Base-by-base conservation (phyloP, 768 basidiomycete genomes). In the Inosperma sp. region DNA sequence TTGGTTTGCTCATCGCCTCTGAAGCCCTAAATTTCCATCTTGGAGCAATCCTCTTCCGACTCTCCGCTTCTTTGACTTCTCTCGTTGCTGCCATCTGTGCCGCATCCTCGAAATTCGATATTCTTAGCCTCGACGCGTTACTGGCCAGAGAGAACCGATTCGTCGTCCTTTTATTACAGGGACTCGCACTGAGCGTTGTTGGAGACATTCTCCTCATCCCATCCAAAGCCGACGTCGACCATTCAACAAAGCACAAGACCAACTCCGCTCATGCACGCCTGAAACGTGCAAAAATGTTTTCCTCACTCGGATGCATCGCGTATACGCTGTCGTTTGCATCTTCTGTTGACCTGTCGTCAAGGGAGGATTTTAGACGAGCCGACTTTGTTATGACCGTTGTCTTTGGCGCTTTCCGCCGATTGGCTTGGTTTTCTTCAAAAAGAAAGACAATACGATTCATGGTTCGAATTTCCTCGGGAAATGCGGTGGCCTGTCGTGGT, bases 201-300 rank as follows among this genome's bases (percentile, higher is more conserved):
- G 62, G 64, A 7, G 62, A 65, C 51, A 47, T 63, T 4, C 47
- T 65, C 42, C 55, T 65, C 34, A 53, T 65, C 13, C 60, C 58
- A 6, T 59, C 62, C 16, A 48, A 50, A 29, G 39, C 36, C 39
- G n/a, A 13, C 39, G 25, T 9, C 34, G 52, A 34, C 39, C 42
- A 56, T 23, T 41, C 23, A 47, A n/a, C 21, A 31, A 39, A 16
- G 21, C 29, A 9, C 37, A 29, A 42, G 30, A 34, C 16, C 25
- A 33, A 25, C 23, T 23, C 33, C 16, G 4, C 25, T 44, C 55
- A 23, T 16, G 43, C 51, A 9, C 51, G 42, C 9, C 61, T 63
- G 52, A 63, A 65, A 49, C 36, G 46, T 8, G 62, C 62, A 2
- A 60, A 50, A 7, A 47, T 59, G 40, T 58, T 56, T 37, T 63